These are phyloP conservation scores for Boletus bicolor DNA, from an alignment of 768 basidiomycete genomes.

Conservation along the genomic window DNA sequence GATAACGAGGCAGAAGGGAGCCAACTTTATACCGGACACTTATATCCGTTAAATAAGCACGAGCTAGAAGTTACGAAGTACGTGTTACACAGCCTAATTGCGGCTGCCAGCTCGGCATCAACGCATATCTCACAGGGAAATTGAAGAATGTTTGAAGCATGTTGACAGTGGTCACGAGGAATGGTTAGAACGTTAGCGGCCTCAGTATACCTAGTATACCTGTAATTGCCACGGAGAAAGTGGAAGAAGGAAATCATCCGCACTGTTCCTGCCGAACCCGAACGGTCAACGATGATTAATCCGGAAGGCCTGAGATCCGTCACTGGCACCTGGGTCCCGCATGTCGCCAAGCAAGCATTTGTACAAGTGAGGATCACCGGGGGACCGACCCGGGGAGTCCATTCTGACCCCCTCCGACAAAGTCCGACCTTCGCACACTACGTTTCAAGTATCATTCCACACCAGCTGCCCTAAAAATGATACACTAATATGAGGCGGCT, in stretches of 20 bases:
- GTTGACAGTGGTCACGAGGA: not conserved
- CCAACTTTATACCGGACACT: not conserved
- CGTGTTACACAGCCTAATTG: constrained; percentile 3
- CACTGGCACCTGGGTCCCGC: not conserved
- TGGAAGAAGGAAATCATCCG: not conserved
- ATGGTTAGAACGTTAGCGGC: not conserved
- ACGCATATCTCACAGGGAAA: not conserved
- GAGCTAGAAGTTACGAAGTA: not conserved
- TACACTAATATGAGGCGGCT: not conserved
- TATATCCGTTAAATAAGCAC: not conserved
- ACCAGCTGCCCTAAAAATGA: not conserved
- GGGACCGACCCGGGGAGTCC: not conserved
- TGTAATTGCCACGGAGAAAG: constrained; percentile 8
- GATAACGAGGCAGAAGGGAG: no score
- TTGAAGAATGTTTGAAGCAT: constrained; percentile 14
- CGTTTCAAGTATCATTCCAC: not conserved
- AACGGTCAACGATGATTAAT: no score
- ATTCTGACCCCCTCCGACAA: not conserved
- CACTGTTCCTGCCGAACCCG: not conserved
- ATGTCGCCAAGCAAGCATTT: not conserved
- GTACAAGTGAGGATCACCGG: not conserved
- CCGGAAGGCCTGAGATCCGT: not conserved
- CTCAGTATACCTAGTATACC: not conserved
- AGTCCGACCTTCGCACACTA: not conserved
- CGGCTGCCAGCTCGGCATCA: not conserved